A percentile compares a stretch with the other conserved stretches of the same genome.
phyloP scores from a whole-genome alignment of 2,329 filamentous ascomycete genomes.

The Sporothrix brunneoviolacea region DNA sequence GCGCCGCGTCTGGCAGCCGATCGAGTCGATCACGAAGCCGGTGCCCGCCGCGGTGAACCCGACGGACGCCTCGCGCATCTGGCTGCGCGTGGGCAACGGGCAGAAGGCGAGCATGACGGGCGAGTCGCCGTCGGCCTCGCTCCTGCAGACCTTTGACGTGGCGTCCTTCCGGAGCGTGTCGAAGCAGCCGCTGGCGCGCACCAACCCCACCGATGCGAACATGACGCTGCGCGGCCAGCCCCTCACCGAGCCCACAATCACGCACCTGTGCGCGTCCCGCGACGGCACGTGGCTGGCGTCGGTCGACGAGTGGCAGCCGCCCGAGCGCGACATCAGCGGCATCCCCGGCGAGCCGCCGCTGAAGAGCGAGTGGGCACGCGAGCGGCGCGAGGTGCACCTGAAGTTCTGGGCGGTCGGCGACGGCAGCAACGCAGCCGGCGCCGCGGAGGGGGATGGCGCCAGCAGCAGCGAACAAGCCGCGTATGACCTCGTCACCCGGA shows the following conservation, averaged over 20 bases:
- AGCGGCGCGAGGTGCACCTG: slow-evolving; percentile 66
- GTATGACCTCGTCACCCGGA: slow-evolving; percentile 73
- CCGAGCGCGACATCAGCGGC: slow-evolving; percentile 58
- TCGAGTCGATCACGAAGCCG: slow-evolving; percentile 38
- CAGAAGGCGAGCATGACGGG: slow-evolving; percentile 37
- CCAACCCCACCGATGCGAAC: slow-evolving; percentile 77
- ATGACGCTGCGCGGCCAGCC: slow-evolving; percentile 63
- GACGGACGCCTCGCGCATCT: slow-evolving; percentile 53
- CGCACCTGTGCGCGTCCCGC: slow-evolving; percentile 64
- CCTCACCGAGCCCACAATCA: slow-evolving; percentile 72
- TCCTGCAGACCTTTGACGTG: slow-evolving; percentile 82
- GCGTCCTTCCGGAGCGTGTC: slow-evolving; percentile 67
- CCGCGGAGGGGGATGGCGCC: slow-evolving; percentile 25
- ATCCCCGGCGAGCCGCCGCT: slow-evolving; percentile 38
- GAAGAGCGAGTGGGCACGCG: slow-evolving; percentile 38
- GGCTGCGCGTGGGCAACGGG: slow-evolving; percentile 60
- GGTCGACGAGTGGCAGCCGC: slow-evolving; percentile 83
- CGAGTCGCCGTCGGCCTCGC: slow-evolving; percentile 43
- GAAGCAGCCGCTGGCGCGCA: slow-evolving; percentile 84
- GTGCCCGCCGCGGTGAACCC: slow-evolving; percentile 60
- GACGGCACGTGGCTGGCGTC: slow-evolving; percentile 89
- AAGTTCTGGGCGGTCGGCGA: slow-evolving; percentile 73
- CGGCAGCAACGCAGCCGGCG: slow-evolving; percentile 32
- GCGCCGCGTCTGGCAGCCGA: slow-evolving; percentile 41
- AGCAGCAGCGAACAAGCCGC: neutral